A percentile compares a stretch with the other conserved stretches of the same genome.
Evolutionary conservation across 2,329 filamentous ascomycete genomes (phyloP).

Genomic region (Onygena corvina): DNA sequence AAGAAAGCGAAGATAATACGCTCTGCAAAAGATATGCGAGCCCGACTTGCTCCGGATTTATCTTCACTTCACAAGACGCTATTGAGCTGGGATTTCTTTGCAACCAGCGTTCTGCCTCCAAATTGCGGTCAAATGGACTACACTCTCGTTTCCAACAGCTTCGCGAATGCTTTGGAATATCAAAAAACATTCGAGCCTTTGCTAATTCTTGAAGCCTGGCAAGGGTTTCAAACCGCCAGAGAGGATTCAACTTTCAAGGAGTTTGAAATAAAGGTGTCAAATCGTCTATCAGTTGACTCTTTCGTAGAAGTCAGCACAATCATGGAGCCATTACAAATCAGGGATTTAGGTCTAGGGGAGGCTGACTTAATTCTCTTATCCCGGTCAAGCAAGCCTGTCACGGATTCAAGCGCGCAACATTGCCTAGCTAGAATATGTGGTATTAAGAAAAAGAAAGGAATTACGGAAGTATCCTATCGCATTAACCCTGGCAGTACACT

Average conservation of each 20-base stretch:
- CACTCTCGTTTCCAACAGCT: conserved; percentile 63
- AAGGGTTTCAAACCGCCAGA: conserved; percentile 77
- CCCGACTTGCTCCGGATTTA: conserved; percentile 80
- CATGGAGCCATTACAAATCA: conserved; percentile 58
- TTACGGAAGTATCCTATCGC: conserved; percentile 74
- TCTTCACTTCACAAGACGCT: conserved; percentile 73
- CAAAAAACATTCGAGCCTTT: conserved; percentile 83
- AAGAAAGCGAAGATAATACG: conserved; percentile 72
- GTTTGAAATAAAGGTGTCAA: conserved; percentile 79
- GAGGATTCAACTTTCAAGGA: conserved; percentile 71
- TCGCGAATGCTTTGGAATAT: conserved; percentile 64
- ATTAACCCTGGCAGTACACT: conserved; percentile 56
- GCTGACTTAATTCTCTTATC: conserved; percentile 85
- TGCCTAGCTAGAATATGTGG: conserved; percentile 77
- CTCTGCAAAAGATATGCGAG: conserved; percentile 85
- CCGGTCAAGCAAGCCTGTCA: conserved; percentile 57
- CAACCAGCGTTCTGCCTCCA: conserved; percentile 74
- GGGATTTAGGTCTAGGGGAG: conserved; percentile 62
- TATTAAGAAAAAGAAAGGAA: conserved; percentile 66
- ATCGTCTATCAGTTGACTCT: conserved; percentile 78
- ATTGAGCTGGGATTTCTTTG: conserved; percentile 90
- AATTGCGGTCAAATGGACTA: conserved; percentile 57
- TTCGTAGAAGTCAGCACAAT: conserved; percentile 85
- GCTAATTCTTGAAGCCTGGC: conserved; percentile 87
- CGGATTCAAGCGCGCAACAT: conserved; percentile 54